Evolutionary conservation across 2,329 filamentous ascomycete genomes (phyloP).

Genomic region (Cephalotrichum gorgonifer): DNA sequence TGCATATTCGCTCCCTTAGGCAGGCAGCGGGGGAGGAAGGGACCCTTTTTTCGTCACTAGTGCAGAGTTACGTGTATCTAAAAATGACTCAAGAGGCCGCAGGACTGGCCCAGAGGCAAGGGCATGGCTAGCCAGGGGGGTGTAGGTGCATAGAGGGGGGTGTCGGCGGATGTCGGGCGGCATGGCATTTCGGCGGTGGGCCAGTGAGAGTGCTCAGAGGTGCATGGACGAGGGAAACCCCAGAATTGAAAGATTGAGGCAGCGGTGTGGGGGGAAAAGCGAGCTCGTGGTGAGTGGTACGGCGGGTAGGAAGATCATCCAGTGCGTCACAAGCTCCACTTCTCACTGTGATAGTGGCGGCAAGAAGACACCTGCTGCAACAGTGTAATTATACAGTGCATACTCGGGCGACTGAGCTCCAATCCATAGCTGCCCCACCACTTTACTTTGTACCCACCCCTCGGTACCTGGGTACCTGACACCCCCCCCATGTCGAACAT

Average conservation of each 20-base stretch:
- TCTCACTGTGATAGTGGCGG: too few species aligned
- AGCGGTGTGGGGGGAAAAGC: too few species aligned
- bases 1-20: neutral
- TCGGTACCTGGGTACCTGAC: too few species aligned
- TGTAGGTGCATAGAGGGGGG: neutral
- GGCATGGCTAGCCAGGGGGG: neutral
- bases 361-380: too few species aligned
- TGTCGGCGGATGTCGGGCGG: neutral
- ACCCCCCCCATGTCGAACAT: too few species aligned
- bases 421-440: too few species aligned
- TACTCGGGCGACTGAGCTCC: too few species aligned
- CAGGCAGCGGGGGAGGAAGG: neutral
- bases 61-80: conserved; percentile 4
- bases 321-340: too few species aligned
- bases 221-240: neutral
- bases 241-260: neutral
- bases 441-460: too few species aligned
- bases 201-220: neutral
- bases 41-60: neutral
- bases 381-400: too few species aligned
- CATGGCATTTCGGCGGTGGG: neutral
- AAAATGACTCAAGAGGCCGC: neutral
- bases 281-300: too few species aligned
- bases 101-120: neutral
- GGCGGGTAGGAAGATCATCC: too few species aligned